These are phyloP conservation scores for Microsporum audouinii DNA, from an alignment of 2,329 filamentous ascomycete species.

Conservation along the genomic window DNA sequence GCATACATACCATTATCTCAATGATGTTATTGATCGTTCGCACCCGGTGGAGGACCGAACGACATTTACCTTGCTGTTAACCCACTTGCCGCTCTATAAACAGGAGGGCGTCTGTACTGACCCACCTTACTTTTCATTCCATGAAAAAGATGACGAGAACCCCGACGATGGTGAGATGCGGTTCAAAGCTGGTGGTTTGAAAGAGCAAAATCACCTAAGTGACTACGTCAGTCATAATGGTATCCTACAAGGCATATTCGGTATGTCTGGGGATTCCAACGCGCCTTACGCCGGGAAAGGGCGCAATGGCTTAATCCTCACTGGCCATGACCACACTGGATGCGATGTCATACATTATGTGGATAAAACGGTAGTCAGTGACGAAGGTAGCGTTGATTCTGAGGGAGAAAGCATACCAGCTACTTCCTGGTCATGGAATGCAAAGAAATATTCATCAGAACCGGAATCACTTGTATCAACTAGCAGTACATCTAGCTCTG, in stretches of 20 bases:
- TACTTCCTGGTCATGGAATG: conserved; percentile 27
- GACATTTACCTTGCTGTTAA: conserved; percentile 71
- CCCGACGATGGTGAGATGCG: conserved; percentile 20
- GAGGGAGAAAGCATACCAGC: not conserved
- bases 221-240: conserved; percentile 54
- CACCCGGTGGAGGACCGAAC: conserved; percentile 50
- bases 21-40: conserved; percentile 45
- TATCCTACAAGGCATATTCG: conserved; percentile 75
- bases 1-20: conserved; percentile 62
- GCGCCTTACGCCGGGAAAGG: conserved; percentile 54
- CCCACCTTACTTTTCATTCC: conserved; percentile 70
- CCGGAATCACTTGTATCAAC: not conserved
- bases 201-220: conserved; percentile 85
- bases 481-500: not conserved
- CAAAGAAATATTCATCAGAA: conserved; percentile 20
- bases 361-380: conserved; percentile 41
- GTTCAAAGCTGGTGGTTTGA: conserved; percentile 41
- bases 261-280: conserved; percentile 53
- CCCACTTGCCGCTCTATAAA: conserved; percentile 87
- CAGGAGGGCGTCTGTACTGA: conserved; percentile 71
- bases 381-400: conserved; percentile 9
- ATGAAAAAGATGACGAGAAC: conserved; percentile 50
- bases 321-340: conserved; percentile 89
- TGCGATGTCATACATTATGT: conserved; percentile 82
- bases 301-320: conserved; percentile 67